phyloP scores from a whole-genome alignment of 345 rosid genomes.

The Murraya paniculata region DNA sequence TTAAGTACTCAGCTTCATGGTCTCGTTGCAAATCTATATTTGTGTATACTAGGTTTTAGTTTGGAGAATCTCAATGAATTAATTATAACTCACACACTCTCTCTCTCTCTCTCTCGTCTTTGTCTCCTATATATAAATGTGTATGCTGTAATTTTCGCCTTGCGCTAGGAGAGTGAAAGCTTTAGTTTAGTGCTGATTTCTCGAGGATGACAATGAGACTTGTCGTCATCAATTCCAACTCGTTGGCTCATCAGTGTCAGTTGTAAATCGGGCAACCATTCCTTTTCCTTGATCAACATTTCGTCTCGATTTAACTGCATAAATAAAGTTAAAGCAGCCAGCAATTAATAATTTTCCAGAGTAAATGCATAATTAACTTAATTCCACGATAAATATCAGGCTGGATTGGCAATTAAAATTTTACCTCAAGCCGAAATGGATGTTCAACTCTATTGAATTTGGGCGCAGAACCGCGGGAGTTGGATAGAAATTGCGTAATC shows the following conservation, averaged over 20 bases:
- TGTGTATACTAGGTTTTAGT: background rate
- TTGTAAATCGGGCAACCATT: constrained; percentile 41
- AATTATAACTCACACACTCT: background rate
- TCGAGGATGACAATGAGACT: constrained; percentile 19
- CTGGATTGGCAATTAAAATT: background rate
- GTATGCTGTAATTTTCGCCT: background rate
- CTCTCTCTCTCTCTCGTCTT: too few relatives aligned
- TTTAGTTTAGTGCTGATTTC: constrained; percentile 33
- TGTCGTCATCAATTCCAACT: constrained; percentile 26
- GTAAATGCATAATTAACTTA: background rate
- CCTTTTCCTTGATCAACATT: constrained; percentile 19
- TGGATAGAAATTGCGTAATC: constrained; percentile 20
- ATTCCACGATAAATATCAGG: too few relatives aligned
- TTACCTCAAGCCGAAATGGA: constrained; percentile 32
- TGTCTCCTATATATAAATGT: too few relatives aligned
- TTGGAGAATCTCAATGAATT: background rate
- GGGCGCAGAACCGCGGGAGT: background rate
- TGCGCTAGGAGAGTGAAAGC: constrained; percentile 43
- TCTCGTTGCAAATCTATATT: background rate
- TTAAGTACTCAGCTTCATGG: constrained; percentile 19
- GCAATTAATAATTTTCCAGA: background rate
- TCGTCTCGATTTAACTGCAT: constrained; percentile 33
- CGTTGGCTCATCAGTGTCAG: constrained; percentile 40
- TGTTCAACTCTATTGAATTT: constrained; percentile 21
- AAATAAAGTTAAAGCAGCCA: too few relatives aligned